Base-by-base conservation (phyloP, 2,329 filamentous ascomycete genomes). In the Botryotinia narcissicola region DNA sequence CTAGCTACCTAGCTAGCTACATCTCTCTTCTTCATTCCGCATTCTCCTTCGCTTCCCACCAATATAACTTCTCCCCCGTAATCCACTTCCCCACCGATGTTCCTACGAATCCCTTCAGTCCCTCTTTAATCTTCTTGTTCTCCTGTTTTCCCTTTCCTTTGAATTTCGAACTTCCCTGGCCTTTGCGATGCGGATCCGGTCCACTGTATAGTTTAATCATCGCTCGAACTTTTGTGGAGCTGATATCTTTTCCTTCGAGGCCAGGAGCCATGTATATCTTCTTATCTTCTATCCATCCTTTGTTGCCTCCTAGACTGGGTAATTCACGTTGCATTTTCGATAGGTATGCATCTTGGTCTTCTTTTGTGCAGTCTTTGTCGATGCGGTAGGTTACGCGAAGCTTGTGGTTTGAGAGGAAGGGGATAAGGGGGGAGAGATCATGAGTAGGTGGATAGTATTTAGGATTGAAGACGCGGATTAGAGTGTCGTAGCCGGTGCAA, bases 401-500 rank as follows among this genome's bases (percentile, higher is more conserved):
- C 73, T 85, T 84, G 71, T 93, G 88, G 20, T 85, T 85, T 1
- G 83, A 82, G 75, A 95, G 90, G 79, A 94, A 92, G 0, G 89
- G 88, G 1, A 83, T 83, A 3, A 95, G 84, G 0, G 88, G 87
- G 0, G 81, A 82, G 20, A 88, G 84, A 75, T 91, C 87, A 78
- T 80, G 84, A 80, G 72, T 81, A 51, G 79, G 84, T 75, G 71
- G 80, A 79, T 94, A 93, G 82, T 95, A 95, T 80, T 92, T 93
- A 0, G 91, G 87, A 67, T 92, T 85, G 71, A 93, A 88, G 70
- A 95, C 89, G 32, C 93, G 87, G 25, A 92, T 88, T 10, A 95
- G 83, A 0, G 93, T 95, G 78, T 95, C 93, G 80, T 90, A 95
- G 42, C 93, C 93, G 2, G 89, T 87, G 3, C 95, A 86, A 78